A percentile compares a stretch with the other conserved stretches of the same genome.
phyloP scores from a whole-genome alignment of 2,329 filamentous ascomycete genomes.

The Sporothrix phasma region DNA sequence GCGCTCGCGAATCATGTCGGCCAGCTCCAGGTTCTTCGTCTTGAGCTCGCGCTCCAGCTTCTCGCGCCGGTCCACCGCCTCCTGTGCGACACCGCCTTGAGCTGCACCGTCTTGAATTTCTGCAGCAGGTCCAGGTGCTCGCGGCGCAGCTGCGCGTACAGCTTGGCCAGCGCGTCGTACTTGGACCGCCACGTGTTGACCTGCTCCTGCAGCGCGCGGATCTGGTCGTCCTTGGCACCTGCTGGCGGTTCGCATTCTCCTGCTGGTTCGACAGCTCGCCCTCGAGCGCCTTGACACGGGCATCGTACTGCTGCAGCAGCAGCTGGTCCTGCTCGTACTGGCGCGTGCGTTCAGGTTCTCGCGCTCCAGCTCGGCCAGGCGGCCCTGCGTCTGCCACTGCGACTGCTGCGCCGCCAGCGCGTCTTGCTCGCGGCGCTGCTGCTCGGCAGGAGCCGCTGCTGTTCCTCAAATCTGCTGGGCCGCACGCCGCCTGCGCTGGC shows the following conservation, averaged over 20 bases:
- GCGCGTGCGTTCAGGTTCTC: slow-evolving; percentile 90
- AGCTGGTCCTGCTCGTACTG: slow-evolving; percentile 97
- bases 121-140: slow-evolving; percentile 92
- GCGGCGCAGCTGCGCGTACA: slow-evolving; percentile 90
- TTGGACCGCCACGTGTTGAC: slow-evolving; percentile 96
- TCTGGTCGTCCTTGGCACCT: slow-evolving; percentile 88
- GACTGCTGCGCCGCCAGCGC: slow-evolving; percentile 81
- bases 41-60: slow-evolving; percentile 96
- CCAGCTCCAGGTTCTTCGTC: slow-evolving; percentile 97
- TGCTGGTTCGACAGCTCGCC: slow-evolving; percentile 75
- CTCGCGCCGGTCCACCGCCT: slow-evolving; percentile 89
- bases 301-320: slow-evolving; percentile 93
- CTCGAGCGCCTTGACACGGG: slow-evolving; percentile 86
- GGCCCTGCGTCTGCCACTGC: slow-evolving; percentile 87
- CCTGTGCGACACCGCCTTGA: slow-evolving; percentile 96
- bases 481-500: slow-evolving; percentile 72
- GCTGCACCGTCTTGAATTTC: slow-evolving; percentile 90
- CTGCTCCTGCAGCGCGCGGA: slow-evolving; percentile 85
- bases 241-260: slow-evolving; percentile 74
- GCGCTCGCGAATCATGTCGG: slow-evolving; percentile 95
- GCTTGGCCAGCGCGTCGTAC: slow-evolving; percentile 90
- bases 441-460: slow-evolving; percentile 79
- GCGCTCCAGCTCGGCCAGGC: slow-evolving; percentile 87
- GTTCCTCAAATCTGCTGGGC: slow-evolving; percentile 91
- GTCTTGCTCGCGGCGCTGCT: slow-evolving; percentile 84